phyloP scores from a whole-genome alignment of 345 rosid species.

The Brassica rapa region DNA sequence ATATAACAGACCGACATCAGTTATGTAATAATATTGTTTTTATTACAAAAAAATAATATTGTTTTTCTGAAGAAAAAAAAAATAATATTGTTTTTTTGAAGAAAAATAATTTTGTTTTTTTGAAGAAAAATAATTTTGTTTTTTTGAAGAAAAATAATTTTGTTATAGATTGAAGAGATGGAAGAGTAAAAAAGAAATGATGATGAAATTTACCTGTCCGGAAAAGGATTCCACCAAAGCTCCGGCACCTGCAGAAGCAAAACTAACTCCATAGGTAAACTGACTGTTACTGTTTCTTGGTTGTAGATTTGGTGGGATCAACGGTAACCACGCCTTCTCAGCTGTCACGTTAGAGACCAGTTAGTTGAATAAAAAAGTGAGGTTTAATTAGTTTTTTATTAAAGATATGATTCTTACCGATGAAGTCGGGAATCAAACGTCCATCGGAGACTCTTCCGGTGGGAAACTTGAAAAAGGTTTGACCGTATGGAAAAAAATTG shows the following conservation, averaged over 20 bases:
- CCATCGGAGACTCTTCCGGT: conserved; percentile 52
- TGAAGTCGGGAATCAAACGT: conserved; percentile 46
- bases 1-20: neutral
- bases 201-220: conserved; percentile 30
- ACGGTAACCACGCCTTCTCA: conserved; percentile 47
- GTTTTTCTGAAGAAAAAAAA: no score
- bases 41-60: no score
- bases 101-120: no score
- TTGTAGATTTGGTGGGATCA: conserved; percentile 51
- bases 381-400: neutral
- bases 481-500: conserved; percentile 46
- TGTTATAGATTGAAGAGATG: neutral
- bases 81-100: no score
- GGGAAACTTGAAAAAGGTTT: conserved; percentile 41
- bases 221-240: conserved; percentile 43
- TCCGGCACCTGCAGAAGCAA: conserved; percentile 59
- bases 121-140: no score
- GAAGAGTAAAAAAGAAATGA: neutral
- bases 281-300: conserved; percentile 34
- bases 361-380: neutral
- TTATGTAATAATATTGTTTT: neutral
- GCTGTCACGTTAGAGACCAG: conserved; percentile 37
- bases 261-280: conserved; percentile 45
- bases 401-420: conserved; percentile 27
- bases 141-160: neutral